Percentiles rank a stretch among this genome's conserved stretches.
Conservation (phyloP, 1,284 basidiomycete species). For the Meira nashicola region DNA sequence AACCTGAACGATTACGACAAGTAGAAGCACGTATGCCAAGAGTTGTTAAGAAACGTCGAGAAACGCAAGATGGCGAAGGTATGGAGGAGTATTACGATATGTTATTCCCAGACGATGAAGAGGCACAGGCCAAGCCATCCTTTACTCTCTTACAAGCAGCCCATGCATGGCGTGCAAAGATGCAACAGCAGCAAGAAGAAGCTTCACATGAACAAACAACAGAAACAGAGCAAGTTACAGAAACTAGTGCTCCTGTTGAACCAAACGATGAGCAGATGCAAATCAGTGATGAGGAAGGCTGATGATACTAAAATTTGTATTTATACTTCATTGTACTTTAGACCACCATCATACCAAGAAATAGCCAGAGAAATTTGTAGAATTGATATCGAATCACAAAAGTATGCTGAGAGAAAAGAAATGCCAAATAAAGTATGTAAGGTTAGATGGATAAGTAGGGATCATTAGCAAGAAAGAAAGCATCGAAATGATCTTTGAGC, state of each 20-base stretch:
- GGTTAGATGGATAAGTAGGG: too few species aligned
- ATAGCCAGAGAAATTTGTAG: background rate
- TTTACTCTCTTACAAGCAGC: conserved; percentile 17
- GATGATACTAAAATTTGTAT: background rate
- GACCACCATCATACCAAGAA: background rate
- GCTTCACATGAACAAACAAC: background rate
- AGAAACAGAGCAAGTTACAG: background rate
- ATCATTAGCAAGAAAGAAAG: too few species aligned
- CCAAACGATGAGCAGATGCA: conserved; percentile 1
- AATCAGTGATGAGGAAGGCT: background rate
- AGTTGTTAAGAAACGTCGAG: conserved; percentile 66
- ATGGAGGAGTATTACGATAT: conserved; percentile 52
- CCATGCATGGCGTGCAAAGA: conserved; percentile 11
- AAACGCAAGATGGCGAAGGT: conserved; percentile 25
- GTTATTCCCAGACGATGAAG: conserved; percentile 49
- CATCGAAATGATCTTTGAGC: too few species aligned
- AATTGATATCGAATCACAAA: background rate
- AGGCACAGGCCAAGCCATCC: conserved; percentile 41
- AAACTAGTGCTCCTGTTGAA: background rate
- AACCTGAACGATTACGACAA: conserved; percentile 59
- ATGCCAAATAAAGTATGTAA: too few species aligned
- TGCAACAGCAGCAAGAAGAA: conserved; percentile 4
- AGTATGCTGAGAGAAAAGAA: too few species aligned
- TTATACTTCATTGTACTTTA: background rate
- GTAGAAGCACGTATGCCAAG: conserved; percentile 87